Percentiles rank a stretch among this genome's conserved stretches.
Evolutionary conservation across 2,329 filamentous ascomycete genomes (phyloP).

Genomic region (Cercospora sp.): DNA sequence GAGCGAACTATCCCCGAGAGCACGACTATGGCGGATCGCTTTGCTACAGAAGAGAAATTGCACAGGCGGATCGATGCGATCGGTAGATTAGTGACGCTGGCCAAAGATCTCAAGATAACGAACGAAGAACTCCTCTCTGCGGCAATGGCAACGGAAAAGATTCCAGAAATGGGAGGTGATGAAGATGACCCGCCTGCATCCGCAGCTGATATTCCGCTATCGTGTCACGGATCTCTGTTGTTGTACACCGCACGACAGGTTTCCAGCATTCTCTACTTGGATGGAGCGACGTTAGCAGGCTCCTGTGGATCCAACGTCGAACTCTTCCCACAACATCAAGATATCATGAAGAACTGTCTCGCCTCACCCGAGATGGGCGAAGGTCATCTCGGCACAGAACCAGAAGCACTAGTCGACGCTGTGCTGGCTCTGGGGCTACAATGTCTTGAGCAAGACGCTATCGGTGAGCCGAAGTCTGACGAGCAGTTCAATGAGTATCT

Average conservation of each 20-base stretch:
- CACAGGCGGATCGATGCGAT: conserved; percentile 64
- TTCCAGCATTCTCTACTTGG: conserved; percentile 51
- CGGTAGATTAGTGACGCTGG: conserved; percentile 70
- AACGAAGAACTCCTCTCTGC: conserved; percentile 51
- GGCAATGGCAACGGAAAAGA: conserved; percentile 42
- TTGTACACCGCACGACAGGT: conserved; percentile 56
- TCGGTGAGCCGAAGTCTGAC: conserved; percentile 51
- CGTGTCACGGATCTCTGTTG: conserved; percentile 56
- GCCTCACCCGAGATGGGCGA: conserved; percentile 38
- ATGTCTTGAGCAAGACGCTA: conserved; percentile 48
- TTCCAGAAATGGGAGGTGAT: conserved; percentile 42
- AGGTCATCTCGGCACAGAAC: conserved; percentile 47
- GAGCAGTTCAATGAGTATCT: conserved; percentile 56
- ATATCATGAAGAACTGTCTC: conserved; percentile 54
- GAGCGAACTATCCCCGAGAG: conserved; percentile 62
- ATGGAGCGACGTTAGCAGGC: conserved; percentile 33
- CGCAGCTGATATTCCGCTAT: conserved; percentile 56
- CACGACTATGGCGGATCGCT: conserved; percentile 62
- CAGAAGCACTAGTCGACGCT: conserved; percentile 56
- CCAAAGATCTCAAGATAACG: conserved; percentile 56
- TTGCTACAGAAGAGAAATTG: conserved; percentile 62
- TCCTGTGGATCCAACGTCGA: conserved; percentile 36
- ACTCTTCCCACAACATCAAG: conserved; percentile 56
- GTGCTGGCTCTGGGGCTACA: conserved; percentile 55
- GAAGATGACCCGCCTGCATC: conserved; percentile 57